Percentiles rank a stretch among this genome's conserved stretches.
phyloP scores from a whole-genome alignment of 2,329 filamentous ascomycete species.

The Penicillium verrucosum region DNA sequence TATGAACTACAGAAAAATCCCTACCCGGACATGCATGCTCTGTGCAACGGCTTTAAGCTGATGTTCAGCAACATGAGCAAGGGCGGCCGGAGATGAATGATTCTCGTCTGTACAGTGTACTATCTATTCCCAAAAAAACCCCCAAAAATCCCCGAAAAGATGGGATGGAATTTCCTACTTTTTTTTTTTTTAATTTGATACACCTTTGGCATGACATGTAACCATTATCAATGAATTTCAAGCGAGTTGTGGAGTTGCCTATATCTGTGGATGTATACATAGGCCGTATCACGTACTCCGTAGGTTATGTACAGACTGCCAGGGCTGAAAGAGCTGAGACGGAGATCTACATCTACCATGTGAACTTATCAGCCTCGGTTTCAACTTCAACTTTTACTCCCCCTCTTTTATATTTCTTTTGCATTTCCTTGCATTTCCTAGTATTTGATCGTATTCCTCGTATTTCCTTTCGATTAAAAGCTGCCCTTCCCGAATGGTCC shows the following conservation, averaged over 20 bases:
- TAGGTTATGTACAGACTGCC: neutral
- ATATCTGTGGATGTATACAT: neutral
- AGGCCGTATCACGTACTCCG: neutral
- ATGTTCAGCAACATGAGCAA: conserved; percentile 65
- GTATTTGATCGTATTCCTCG: no score
- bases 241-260: neutral
- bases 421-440: neutral
- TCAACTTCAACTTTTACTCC: conserved; percentile 8
- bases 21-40: conserved; percentile 90
- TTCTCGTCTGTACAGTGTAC: conserved; percentile 23
- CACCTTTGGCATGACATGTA: conserved; percentile 20
- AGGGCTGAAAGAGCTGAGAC: neutral
- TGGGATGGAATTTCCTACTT: conserved; percentile 12
- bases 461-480: no score
- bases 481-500: neutral
- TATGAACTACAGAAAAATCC: conserved; percentile 85
- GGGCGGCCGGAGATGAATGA: conserved; percentile 29
- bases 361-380: conserved; percentile 24
- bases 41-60: conserved; percentile 97
- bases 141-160: conserved; percentile 6
- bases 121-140: conserved; percentile 11
- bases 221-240: conserved; percentile 9
- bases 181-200: conserved; percentile 22
- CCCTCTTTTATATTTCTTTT: neutral
- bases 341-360: conserved; percentile 9